Evolutionary conservation across 2,329 filamentous ascomycete species (phyloP), one percentile per base, ranked within the genome.

Genomic region (Podosphaera leucotricha): DNA sequence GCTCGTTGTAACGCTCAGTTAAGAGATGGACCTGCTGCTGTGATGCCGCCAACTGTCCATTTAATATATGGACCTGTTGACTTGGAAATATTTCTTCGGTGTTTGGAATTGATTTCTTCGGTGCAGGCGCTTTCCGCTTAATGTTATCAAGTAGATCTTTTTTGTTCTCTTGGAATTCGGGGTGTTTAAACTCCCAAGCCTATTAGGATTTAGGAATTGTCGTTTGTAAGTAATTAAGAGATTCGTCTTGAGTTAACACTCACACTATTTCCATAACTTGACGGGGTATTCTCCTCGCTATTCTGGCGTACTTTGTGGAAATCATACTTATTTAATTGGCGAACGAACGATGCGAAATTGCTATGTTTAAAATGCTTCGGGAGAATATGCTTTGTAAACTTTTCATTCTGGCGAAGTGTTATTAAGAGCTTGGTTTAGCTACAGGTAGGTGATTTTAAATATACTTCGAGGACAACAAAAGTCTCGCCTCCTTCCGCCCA

Each of bases 361-460:
- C 84, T 92, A 64, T 95, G 90, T 63, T 98, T 98, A 68, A 98
- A 98, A 57, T 95, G 85, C 59, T 95, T 94, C 2, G 90, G 90
- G 15, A 98, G 73, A 54, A 98, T 92, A 35, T 82, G 80, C 60
- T 94, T 93, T 19, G 90, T 95, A 58, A 98, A 98, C 61, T 92
- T 93, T 61, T 95, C 87, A 61, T 92, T 92, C 87, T 94, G 60
- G 21, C 47, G 41, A 33, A 45, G 45, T 46, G 51, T 56, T 48
- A 57, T 46, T 44, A 45, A 37, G 13, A 41, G 30, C 33, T 21
- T 20, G 19, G 2, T 18, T 18, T 18, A 13, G 20, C n/a, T 26
- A 21, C 21, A 20, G 19, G 28, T 8, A 20, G 19, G 28, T 8
- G 39, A 43, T n/a, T 33, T 10, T 13, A 10, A 24, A 54, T 68